Conservation (phyloP, 2,329 filamentous ascomycete species). For the Colletotrichum neosansevieriae region DNA sequence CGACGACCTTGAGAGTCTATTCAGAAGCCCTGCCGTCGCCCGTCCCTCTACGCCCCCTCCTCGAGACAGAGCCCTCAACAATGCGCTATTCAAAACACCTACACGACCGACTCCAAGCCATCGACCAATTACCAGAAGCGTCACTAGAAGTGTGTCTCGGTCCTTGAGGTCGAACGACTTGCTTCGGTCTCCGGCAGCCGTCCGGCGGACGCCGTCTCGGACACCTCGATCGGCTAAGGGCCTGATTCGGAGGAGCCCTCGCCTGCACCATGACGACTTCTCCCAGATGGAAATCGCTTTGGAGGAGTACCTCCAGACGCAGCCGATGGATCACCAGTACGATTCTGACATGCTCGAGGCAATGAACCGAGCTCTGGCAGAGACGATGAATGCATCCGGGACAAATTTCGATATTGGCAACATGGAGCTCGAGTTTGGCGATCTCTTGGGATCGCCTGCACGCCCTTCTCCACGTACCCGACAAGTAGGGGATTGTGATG, state of each 20-base stretch:
- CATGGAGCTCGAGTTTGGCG: conserved; percentile 38
- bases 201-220: conserved; percentile 63
- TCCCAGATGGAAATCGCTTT: conserved; percentile 35
- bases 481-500: conserved; percentile 25
- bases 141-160: conserved; percentile 70
- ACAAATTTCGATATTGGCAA: conserved; percentile 33
- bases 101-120: conserved; percentile 72
- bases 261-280: conserved; percentile 35
- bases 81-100: conserved; percentile 69
- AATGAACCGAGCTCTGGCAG: conserved; percentile 37
- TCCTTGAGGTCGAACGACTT: conserved; percentile 63
- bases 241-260: conserved; percentile 33
- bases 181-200: conserved; percentile 57
- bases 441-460: conserved; percentile 29
- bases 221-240: conserved; percentile 51
- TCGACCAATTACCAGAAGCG: conserved; percentile 71
- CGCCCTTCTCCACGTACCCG: conserved; percentile 23
- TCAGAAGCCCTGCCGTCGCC: conserved; percentile 66
- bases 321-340: conserved; percentile 31
- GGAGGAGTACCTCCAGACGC: conserved; percentile 35
- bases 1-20: conserved; percentile 73
- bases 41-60: conserved; percentile 67
- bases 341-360: conserved; percentile 38
- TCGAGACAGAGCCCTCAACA: conserved; percentile 58
- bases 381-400: conserved; percentile 26